Base-by-base conservation (phyloP, 1,284 basidiomycete genomes). In the Heliocybe sulcata region DNA sequence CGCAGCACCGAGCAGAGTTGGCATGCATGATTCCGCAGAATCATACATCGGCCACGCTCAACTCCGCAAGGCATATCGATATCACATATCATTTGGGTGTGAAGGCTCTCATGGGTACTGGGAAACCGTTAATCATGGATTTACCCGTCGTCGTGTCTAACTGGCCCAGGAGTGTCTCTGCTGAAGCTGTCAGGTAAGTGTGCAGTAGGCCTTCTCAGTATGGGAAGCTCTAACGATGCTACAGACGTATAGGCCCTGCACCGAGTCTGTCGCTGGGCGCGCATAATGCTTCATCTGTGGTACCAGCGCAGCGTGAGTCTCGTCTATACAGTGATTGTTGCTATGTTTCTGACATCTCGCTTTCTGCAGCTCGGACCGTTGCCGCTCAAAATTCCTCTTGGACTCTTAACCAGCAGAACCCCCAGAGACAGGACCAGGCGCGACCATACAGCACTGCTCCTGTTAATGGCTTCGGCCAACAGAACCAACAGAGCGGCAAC, bases 131-230 rank as follows among this genome's bases (percentile, higher is more conserved):
- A 10, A 72, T 79, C 27, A 80, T 90, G 72, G 84, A 87, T 49
- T 71, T 94, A 42, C 86, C 89, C 20, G 77, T 91, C 9, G 82
- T 89, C 50, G 75, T 92, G 33, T 90, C 90, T 1, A 91, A 90
- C 61, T 90, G 88, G 88, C 85, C 85, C 58, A 53, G 53, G 45
- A 25, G 10, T 6, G 53, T 54, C 26, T 54, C 53, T 19, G 29
- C 38, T 6, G 53, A 54, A 35, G 53, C 53, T 9, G 22, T 54
- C 6, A 54, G 35, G 52, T 53, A 23, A 53, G 52, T 29, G 19
- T 16, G 45, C 42, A 29, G 42, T 2, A 26, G 25, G 12, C 20
- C 20, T 14, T 20, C 48, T 16, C 35, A 16, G 20, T 27, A n/a
- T 6, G 20, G 38, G 19, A 19, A 12, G 16, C 19, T 14, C 29